A percentile compares a stretch with the other conserved stretches of the same genome.
Evolutionary conservation across 169 alveolate species (phyloP).

Genomic region (Eimeria necatrix): DNA sequence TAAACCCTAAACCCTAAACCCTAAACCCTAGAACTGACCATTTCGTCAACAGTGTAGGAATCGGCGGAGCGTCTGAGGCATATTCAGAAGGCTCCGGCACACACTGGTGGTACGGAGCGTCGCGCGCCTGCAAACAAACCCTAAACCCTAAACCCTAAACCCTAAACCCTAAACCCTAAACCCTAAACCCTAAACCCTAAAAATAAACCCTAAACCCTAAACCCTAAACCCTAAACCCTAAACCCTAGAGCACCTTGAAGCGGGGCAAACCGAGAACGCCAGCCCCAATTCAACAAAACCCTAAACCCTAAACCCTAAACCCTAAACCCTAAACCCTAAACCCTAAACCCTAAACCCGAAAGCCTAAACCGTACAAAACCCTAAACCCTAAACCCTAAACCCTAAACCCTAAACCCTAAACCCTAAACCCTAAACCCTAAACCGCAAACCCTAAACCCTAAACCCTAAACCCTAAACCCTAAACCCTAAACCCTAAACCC

Average conservation of each 20-base stretch:
- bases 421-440: no score
- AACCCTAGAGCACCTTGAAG: neutral
- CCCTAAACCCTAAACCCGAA: neutral
- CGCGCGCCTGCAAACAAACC: conserved; percentile 73
- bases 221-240: neutral
- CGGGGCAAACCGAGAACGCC: no score
- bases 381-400: no score
- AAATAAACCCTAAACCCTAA: conserved; percentile 11
- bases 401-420: no score
- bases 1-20: no score
- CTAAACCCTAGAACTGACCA: conserved; percentile 56
- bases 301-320: neutral
- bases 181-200: neutral
- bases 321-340: conserved; percentile 3
- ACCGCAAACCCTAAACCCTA: no score
- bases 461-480: no score
- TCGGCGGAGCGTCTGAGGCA: conserved; percentile 79
- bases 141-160: neutral
- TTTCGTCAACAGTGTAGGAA: conserved; percentile 64
- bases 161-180: conserved; percentile 2
- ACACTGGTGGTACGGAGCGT: conserved; percentile 54
- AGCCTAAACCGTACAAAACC: no score
- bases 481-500: no score
- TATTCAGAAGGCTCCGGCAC: conserved; percentile 80
- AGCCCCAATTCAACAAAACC: no score